Base-by-base conservation (phyloP, 495 filamentous ascomycete species). In the Chaetomium fimeti region DNA sequence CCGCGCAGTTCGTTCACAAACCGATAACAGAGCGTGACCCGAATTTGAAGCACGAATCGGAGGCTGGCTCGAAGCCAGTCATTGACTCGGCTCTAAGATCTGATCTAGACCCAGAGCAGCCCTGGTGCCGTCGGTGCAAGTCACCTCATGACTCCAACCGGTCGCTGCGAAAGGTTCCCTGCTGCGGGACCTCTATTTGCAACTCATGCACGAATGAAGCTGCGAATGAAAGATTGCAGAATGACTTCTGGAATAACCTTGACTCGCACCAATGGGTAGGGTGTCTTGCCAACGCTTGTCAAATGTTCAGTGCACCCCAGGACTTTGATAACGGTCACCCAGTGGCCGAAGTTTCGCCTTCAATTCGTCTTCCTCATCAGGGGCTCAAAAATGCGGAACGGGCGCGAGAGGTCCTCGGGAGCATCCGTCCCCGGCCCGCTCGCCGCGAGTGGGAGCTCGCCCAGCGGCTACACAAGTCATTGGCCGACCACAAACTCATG, bases 371-470 rank as follows among this genome's bases (percentile, higher is more conserved):
- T 1, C 32, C 16, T 18, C 16, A 45, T 8, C 53, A 38, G 11
- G 15, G 6, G 0, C 25, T 62, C 13, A 11, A 22, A 2, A 3
- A 20, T 5, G 61, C 53, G 5, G 12, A 40, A 18, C 24, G 20
- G 22, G 27, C 45, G 38, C 61, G 61, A 2, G 25, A 51, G 1
- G 20, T 29, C 20, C 25, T 63, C 8, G 25, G 57, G 2, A 42
- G 12, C 5, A 40, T 63, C 28, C 53, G 28, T 2, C 61, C 61
- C 27, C 61, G 61, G 3, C 40, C 53, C 1, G 27, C 27, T 3
- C 61, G 20, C n/a, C n/a, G 40, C 3, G 61, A 63, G n/a, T 57
- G 25, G 13, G 28, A 57, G n/a, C 42, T 63, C 5, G 61, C 61
- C 6, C 38, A 57, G 43, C 40, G 51, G 5, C 27, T 63, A 7